Base-by-base conservation (phyloP, 2,329 filamentous ascomycete genomes). In the Hymenoscyphus fraxineus region DNA sequence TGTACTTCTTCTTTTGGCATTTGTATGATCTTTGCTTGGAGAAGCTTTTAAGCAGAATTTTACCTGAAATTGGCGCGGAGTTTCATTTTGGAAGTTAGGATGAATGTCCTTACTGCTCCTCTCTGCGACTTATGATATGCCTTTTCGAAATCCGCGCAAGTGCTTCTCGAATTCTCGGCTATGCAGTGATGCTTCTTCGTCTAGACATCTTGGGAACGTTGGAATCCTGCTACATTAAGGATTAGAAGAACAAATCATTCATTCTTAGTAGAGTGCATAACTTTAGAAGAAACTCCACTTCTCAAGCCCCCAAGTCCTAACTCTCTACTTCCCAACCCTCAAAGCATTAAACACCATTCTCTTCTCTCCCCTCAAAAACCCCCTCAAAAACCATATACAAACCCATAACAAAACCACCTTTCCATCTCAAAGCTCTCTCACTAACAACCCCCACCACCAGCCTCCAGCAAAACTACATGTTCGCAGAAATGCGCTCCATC, bases 391-490 rank as follows among this genome's bases (percentile, higher is more conserved):
- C 7, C 15, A n/a, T n/a, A 7, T 16, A 2, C 3, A 6, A n/a
- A n/a, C n/a, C 41, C n/a, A 47, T n/a, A 2, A 47, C 41, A 47
- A 31, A 9, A 13, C 27, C 31, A 13, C 16, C 10, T 56, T 13
- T 19, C 31, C 16, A 13, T 56, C 15, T 15, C 7, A 15, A 15
- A 31, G 19, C 12, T 31, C 15, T 9, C 19, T 27, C 39, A 58
- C 31, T 41, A n/a, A 55, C n/a, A 32, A 40, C 19, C 19, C 58
- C 13, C 16, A 27, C 31, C 41, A 35, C 55, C 68, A 96, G 93
- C 76, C 80, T 93, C 64, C 94, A 94, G 0, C 94, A 98, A 78
- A 95, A 90, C 71, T 92, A 97, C 83, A 99, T 98, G 94, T 98
- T 98, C 78, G 77, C 79, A 22, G 84, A 96, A 74, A 98, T 99